These are phyloP conservation scores for Daedaleopsis sinensis DNA, from an alignment of 768 basidiomycete genomes.

Conservation along the genomic window DNA sequence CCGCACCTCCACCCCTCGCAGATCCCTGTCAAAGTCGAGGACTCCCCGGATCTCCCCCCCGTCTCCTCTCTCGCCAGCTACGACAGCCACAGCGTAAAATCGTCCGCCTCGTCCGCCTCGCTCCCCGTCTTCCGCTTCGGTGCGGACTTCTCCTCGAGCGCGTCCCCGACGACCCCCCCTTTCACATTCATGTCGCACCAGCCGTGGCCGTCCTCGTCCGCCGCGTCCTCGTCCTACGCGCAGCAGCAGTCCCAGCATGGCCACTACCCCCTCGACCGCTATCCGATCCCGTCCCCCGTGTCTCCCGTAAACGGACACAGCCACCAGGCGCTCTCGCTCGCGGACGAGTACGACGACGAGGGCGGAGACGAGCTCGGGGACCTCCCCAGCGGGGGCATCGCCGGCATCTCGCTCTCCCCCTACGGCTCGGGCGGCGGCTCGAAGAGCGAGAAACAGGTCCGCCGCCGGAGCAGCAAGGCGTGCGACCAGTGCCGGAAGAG, in stretches of 20 bases:
- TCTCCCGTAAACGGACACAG: constrained; percentile 36
- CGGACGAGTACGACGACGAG: constrained; percentile 47
- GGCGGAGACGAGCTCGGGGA: constrained; percentile 67
- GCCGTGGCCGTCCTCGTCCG: constrained; percentile 6
- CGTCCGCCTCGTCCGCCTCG: constrained; percentile 6
- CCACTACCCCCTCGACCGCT: constrained; percentile 15
- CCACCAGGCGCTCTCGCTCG: constrained; percentile 23
- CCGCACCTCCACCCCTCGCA: constrained; percentile 16
- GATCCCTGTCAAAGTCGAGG: constrained; percentile 27
- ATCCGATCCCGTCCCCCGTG: constrained; percentile 45
- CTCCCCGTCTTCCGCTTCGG: constrained; percentile 27
- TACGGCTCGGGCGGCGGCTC: constrained; percentile 23
- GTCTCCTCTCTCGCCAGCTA: constrained; percentile 14
- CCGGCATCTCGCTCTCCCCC: constrained; percentile 26
- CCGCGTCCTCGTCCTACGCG: constrained; percentile 24
- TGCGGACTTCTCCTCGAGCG: constrained; percentile 19
- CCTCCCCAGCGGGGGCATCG: constrained; percentile 37
- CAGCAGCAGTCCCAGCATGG: constrained; percentile 6
- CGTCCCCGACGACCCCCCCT: constrained; percentile 23
- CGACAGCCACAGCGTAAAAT: constrained; percentile 19
- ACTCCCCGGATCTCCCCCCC: constrained; percentile 25
- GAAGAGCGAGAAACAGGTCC: constrained; percentile 51
- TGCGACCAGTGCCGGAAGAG: constrained; percentile 87
- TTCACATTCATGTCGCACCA: constrained; percentile 31
- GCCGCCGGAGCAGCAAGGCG: constrained; percentile 82